Percentiles rank a stretch among this genome's conserved stretches.
These are phyloP conservation scores for Crotalaria pallida DNA, from an alignment of 306 rosid genomes.

Conservation along the genomic window DNA sequence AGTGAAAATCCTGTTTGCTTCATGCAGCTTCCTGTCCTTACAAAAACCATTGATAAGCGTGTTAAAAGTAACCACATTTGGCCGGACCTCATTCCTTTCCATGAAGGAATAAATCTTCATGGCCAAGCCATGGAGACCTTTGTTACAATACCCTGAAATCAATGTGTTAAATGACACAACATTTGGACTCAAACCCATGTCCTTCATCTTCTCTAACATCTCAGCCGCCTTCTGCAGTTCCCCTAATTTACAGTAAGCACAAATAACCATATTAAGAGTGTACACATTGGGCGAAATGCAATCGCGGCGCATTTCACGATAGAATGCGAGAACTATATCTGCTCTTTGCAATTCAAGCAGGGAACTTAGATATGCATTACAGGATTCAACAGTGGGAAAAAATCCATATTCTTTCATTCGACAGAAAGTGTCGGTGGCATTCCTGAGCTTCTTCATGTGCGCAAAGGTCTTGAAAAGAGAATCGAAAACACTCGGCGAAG, in stretches of 20 bases:
- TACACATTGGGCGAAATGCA: constrained; percentile 53
- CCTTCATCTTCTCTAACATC: constrained; percentile 51
- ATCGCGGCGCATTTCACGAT: constrained; percentile 40
- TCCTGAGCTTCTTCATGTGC: constrained; percentile 53
- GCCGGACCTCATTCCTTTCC: constrained; percentile 48
- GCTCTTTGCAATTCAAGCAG: constrained; percentile 52
- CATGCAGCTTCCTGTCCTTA: constrained; percentile 57
- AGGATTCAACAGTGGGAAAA: constrained; percentile 62
- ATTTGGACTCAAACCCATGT: constrained; percentile 63
- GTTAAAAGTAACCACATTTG: constrained; percentile 62
- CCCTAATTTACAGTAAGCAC: constrained; percentile 60
- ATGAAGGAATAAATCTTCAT: constrained; percentile 50
- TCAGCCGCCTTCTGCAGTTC: constrained; percentile 51
- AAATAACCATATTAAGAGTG: constrained; percentile 68
- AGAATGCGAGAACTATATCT: constrained; percentile 48
- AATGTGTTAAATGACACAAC: constrained; percentile 57
- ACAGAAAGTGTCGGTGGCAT: constrained; percentile 49
- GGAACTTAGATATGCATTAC: constrained; percentile 68
- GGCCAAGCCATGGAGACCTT: constrained; percentile 56
- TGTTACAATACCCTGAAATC: constrained; percentile 67
- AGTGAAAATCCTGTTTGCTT: constrained; percentile 55
- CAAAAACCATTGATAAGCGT: constrained; percentile 68
- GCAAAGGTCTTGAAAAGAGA: constrained; percentile 75
- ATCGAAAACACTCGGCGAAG: constrained; percentile 68
- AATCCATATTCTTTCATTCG: constrained; percentile 74